Percentiles rank a stretch among this genome's conserved stretches.
These are phyloP conservation scores for Bassia scoparia DNA, from an alignment of 148 eudicot species.

Conservation along the genomic window DNA sequence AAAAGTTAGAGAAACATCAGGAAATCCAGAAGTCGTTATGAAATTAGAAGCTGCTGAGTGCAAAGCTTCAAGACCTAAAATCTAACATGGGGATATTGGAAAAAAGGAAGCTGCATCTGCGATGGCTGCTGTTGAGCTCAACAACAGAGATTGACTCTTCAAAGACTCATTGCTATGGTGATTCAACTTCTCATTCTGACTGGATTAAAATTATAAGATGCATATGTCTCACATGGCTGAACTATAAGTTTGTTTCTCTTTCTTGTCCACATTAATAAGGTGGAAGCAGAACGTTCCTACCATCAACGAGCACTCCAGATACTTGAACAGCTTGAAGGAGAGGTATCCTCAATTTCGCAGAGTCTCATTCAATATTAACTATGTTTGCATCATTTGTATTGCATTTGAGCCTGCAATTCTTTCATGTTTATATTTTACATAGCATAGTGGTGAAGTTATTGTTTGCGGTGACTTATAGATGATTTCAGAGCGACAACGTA, in stretches of 20 bases:
- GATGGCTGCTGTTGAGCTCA: conserved; percentile 97
- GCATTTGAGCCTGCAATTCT: neutral
- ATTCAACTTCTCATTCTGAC: conserved; percentile 11
- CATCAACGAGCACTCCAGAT: conserved; percentile 89
- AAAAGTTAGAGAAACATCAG: conserved; percentile 67
- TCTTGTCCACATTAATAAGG: conserved; percentile 36
- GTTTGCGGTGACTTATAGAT: conserved; percentile 44
- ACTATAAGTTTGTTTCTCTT: neutral
- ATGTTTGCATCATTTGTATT: neutral
- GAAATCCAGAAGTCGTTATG: conserved; percentile 70
- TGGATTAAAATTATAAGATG: neutral
- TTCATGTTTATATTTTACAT: conserved; percentile 6
- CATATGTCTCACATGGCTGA: conserved; percentile 14
- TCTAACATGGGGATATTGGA: conserved; percentile 74
- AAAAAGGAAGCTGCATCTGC: conserved; percentile 96
- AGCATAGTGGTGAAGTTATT: conserved; percentile 10
- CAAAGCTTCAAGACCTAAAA: conserved; percentile 80
- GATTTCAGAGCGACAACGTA: conserved; percentile 80
- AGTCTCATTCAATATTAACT: conserved; percentile 6
- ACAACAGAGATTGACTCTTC: conserved; percentile 89
- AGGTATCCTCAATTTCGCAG: conserved; percentile 48
- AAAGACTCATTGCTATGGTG: conserved; percentile 87
- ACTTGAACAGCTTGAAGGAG: conserved; percentile 89
- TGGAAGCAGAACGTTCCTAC: conserved; percentile 88
- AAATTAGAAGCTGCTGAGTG: conserved; percentile 85